Percentiles rank a stretch among this genome's conserved stretches.
These are phyloP conservation scores for Abelmoschus esculentus DNA, from an alignment of 345 rosid species.

Conservation along the genomic window DNA sequence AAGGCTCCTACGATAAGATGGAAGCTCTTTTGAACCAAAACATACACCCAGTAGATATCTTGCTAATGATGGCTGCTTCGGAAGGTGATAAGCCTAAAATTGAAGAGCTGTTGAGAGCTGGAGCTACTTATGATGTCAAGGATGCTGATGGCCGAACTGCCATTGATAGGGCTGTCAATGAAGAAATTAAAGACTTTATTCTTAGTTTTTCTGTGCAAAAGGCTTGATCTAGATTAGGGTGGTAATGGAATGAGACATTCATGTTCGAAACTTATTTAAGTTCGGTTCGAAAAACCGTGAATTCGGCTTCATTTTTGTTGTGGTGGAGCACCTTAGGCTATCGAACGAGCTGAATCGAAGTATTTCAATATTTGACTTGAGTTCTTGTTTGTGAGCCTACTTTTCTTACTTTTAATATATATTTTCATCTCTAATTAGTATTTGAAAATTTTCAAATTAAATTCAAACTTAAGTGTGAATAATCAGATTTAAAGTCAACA, in stretches of 20 bases:
- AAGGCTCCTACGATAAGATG: constrained; percentile 87
- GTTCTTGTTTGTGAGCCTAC: no score
- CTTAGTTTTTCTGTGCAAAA: constrained; percentile 50
- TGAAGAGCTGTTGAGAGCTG: constrained; percentile 82
- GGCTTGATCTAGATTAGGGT: constrained; percentile 31
- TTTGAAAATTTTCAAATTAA: no score
- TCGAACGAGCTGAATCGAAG: no score
- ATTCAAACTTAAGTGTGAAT: no score
- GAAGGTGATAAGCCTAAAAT: constrained; percentile 85
- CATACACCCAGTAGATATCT: constrained; percentile 85
- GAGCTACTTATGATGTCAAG: constrained; percentile 55
- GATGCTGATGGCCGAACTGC: constrained; percentile 76
- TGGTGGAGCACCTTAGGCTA: neutral
- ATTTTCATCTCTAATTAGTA: no score
- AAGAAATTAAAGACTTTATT: constrained; percentile 62
- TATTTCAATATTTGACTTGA: no score
- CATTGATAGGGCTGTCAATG: constrained; percentile 46
- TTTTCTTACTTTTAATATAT: no score
- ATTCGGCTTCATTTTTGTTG: neutral
- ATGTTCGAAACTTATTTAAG: neutral
- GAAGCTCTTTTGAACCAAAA: constrained; percentile 65
- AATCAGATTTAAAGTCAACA: no score
- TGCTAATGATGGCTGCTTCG: constrained; percentile 67
- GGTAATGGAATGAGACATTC: neutral
- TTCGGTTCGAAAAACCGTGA: neutral